Evolutionary conservation across 257 asterid species (phyloP).

Genomic region (Capsicum baccatum): DNA sequence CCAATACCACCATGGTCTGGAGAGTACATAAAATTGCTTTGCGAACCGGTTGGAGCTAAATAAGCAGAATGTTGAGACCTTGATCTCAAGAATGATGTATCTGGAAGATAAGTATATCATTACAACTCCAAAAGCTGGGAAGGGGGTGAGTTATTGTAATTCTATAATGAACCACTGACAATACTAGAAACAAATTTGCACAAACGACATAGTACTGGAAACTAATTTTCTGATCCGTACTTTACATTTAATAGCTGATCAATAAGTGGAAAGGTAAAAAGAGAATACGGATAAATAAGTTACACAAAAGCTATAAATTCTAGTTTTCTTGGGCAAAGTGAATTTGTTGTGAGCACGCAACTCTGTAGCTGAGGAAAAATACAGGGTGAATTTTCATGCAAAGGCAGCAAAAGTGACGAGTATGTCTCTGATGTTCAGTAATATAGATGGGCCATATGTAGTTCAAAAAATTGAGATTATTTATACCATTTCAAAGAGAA

Average conservation of each 20-base stretch:
- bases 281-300: neutral
- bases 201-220: neutral
- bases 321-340: neutral
- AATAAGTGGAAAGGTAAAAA: neutral
- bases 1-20: conserved; percentile 65
- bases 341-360: neutral
- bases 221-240: neutral
- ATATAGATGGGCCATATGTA: neutral
- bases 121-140: conserved; percentile 20
- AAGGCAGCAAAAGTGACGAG: neutral
- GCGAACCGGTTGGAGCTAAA: conserved; percentile 56
- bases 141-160: neutral
- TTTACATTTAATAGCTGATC: neutral
- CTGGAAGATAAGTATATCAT: conserved; percentile 41
- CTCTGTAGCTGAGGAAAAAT: neutral
- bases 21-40: conserved; percentile 55
- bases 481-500: neutral
- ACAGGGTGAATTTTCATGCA: neutral
- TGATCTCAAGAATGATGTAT: conserved; percentile 63
- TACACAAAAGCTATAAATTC: neutral
- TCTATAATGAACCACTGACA: neutral
- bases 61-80: conserved; percentile 50
- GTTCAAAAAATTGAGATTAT: neutral
- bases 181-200: neutral
- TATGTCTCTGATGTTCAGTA: neutral